phyloP scores from a whole-genome alignment of 139 green algal species.

The Haematococcus lacustris region DNA sequence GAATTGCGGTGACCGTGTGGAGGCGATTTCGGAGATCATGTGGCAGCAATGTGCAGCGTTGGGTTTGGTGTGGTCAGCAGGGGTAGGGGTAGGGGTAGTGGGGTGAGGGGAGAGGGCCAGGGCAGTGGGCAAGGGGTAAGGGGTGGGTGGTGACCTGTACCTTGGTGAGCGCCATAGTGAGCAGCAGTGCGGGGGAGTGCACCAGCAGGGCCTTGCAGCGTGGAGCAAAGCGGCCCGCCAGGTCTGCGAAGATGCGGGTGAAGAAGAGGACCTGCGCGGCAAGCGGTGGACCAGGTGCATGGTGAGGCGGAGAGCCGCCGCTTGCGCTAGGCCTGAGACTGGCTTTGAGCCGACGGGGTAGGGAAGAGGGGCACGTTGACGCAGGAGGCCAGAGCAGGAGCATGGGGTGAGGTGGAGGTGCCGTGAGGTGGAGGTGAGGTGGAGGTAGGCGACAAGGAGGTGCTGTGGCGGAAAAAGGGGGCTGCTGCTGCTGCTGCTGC shows the following conservation, averaged over 20 bases:
- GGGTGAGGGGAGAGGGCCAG: neutral
- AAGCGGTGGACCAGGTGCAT: neutral
- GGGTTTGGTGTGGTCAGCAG: no score
- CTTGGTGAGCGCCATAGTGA: conserved; percentile 19
- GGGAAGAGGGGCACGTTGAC: no score
- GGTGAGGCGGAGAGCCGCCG: neutral
- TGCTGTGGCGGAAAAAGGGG: neutral
- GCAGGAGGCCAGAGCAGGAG: no score
- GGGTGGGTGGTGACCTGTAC: neutral
- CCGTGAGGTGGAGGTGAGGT: no score
- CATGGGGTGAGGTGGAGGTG: neutral
- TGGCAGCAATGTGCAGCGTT: no score
- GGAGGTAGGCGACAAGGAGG: neutral
- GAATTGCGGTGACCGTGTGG: no score
- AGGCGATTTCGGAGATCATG: no score
- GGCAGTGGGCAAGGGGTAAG: neutral
- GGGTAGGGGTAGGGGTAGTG: no score
- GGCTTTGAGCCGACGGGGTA: no score
- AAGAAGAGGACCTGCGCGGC: conserved; percentile 66
- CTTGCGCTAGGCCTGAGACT: no score
- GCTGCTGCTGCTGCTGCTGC: no score
- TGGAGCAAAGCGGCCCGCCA: conserved; percentile 57
- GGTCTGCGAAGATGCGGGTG: conserved; percentile 56
- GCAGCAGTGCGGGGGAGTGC: conserved; percentile 23
- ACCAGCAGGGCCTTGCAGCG: conserved; percentile 35